phyloP scores from a whole-genome alignment of 2,329 filamentous ascomycete genomes.

The Aspergillus luchuensis region DNA sequence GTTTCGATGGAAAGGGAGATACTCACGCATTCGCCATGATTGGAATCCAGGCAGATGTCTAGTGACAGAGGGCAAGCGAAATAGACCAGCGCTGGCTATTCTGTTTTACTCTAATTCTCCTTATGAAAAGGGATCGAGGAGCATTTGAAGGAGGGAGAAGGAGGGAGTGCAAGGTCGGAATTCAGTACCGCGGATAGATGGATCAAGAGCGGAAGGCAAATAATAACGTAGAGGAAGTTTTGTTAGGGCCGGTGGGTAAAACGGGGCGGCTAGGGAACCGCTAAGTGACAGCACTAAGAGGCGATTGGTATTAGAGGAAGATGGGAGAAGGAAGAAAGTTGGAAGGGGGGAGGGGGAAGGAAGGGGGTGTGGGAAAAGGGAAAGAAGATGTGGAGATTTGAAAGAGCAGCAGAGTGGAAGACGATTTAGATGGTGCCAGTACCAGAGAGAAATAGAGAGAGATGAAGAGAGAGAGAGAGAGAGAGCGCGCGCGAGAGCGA shows the following conservation, averaged over 20 bases:
- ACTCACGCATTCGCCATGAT: conserved; percentile 29
- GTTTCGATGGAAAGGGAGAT: not conserved
- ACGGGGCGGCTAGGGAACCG: conserved; percentile 4
- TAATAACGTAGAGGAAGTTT: conserved; percentile 7
- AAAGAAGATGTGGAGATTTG: conserved; percentile 7
- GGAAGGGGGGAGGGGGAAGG: conserved; percentile 14
- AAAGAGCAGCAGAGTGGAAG: conserved; percentile 15
- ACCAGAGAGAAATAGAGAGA: not conserved
- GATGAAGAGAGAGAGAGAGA: too few species aligned
- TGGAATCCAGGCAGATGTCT: not conserved
- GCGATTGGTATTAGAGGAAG: conserved; percentile 8
- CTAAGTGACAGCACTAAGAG: conserved; percentile 19
- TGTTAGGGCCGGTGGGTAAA: conserved; percentile 17
- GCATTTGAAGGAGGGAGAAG: conserved; percentile 17
- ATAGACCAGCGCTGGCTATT: not conserved
- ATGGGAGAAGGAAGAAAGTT: conserved; percentile 22
- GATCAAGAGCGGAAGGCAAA: conserved; percentile 16
- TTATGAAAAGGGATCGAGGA: conserved; percentile 15
- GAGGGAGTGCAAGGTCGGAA: conserved; percentile 12
- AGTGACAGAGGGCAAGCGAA: not conserved
- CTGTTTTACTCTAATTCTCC: conserved; percentile 6
- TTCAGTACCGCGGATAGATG: conserved; percentile 9
- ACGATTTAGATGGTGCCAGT: conserved; percentile 8
- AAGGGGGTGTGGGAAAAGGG: conserved; percentile 13
- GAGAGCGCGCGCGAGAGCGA: too few species aligned